phyloP scores from a whole-genome alignment of 306 rosid species.

The Quercus rubra region DNA sequence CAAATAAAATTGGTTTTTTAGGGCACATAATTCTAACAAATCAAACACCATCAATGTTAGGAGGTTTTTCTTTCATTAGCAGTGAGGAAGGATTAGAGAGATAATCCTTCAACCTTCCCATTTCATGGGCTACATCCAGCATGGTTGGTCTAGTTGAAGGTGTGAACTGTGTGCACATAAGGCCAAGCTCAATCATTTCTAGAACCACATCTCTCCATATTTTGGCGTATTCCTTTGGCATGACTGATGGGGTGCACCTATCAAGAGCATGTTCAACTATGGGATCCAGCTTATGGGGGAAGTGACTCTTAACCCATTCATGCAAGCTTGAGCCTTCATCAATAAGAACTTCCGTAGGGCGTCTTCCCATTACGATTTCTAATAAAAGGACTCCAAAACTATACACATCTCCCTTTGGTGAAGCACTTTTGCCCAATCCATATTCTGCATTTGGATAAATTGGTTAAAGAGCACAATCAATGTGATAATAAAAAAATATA shows the following conservation, averaged over 20 bases:
- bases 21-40: background rate
- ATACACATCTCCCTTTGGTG: conserved; percentile 77
- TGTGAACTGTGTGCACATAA: conserved; percentile 69
- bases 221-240: conserved; percentile 24
- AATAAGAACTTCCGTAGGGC: conserved; percentile 61
- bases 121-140: conserved; percentile 72
- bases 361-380: conserved; percentile 67
- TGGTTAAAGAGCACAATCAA: background rate
- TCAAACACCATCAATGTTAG: conserved; percentile 1
- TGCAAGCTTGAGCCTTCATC: conserved; percentile 75
- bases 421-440: conserved; percentile 75
- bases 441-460: conserved; percentile 51
- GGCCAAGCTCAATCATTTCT: conserved; percentile 77
- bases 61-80: conserved; percentile 23
- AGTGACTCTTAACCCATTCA: conserved; percentile 76
- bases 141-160: conserved; percentile 78
- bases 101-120: conserved; percentile 66
- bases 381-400: conserved; percentile 74
- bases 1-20: too few relatives aligned
- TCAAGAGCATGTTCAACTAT: conserved; percentile 53
- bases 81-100: conserved; percentile 41
- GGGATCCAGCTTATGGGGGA: conserved; percentile 47
- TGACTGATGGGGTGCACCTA: conserved; percentile 30
- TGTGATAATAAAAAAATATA: background rate
- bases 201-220: conserved; percentile 47